A percentile compares a stretch with the other conserved stretches of the same genome.
Evolutionary conservation across 352 stramenopile species (phyloP).

Genomic region (Phytophthora pseudosyringae): DNA sequence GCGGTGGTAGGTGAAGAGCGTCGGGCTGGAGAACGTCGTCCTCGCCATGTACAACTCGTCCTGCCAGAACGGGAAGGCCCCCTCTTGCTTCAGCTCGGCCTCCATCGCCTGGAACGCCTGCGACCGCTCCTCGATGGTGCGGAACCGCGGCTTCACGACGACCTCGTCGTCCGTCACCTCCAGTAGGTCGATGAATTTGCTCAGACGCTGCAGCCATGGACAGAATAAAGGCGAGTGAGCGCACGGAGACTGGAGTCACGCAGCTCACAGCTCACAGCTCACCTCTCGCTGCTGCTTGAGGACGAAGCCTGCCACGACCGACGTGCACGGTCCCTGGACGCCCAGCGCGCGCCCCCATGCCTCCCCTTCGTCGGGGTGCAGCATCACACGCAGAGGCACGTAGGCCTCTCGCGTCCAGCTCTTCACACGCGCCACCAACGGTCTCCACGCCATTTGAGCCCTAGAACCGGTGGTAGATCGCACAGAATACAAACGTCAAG

Average conservation of each 20-base stretch:
- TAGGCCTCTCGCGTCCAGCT: constrained; percentile 55
- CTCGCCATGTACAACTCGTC: constrained; percentile 69
- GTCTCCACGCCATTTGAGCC: constrained; percentile 31
- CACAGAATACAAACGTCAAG: constrained; percentile 21
- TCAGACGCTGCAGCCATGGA: constrained; percentile 31
- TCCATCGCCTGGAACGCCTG: constrained; percentile 58
- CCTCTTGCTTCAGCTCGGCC: constrained; percentile 48
- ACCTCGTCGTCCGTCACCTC: constrained; percentile 40
- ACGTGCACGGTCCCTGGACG: constrained; percentile 21
- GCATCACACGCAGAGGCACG: constrained; percentile 57
- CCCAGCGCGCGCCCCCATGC: constrained; percentile 21
- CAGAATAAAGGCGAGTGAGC: neutral
- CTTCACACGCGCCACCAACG: constrained; percentile 47
- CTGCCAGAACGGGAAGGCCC: constrained; percentile 61
- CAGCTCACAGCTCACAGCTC: neutral
- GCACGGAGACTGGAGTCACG: neutral
- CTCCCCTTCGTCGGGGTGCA: constrained; percentile 41
- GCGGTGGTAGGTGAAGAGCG: constrained; percentile 73
- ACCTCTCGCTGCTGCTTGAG: constrained; percentile 46
- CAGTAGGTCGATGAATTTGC: constrained; percentile 40
- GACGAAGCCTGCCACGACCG: constrained; percentile 45
- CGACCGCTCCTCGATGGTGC: constrained; percentile 39
- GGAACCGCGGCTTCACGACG: constrained; percentile 38
- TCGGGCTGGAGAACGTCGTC: constrained; percentile 46
- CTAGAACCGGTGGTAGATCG: neutral